Evolutionary conservation across 129 eudicot species (phyloP), one percentile per base, ranked within the genome.

Genomic region (Tagetes erecta): DNA sequence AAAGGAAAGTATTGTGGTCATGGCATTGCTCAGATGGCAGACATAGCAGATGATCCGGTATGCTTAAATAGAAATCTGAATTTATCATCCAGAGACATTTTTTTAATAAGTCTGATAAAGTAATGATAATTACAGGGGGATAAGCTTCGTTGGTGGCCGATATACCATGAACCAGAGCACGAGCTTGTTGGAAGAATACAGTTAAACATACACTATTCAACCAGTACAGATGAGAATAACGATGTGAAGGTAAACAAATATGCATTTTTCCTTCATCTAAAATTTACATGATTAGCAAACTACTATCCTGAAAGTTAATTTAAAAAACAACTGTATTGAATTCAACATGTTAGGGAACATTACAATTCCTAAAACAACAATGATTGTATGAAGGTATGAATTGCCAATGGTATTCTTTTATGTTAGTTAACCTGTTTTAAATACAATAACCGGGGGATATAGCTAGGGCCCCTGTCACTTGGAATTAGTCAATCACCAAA

Each of bases 91-190:
- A 49, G 46, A 42, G 55, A 63, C 1, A 81, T 55, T 5, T 46
- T 42, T 47, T 27, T 52, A 50, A 12, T 36, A 55, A 56, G 52
- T 42, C 60, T 79, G 51, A 67, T 30, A 46, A 77, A 40, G 11
- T 73, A 44, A 12, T 14, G 6, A 69, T 45, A 31, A 70, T 44
- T 83, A 80, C 80, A 91, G 97, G 82, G 91, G 13, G 95, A 84
- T 70, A 91, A 86, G 80, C 80, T 86, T 49, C 90, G 97, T 4
- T 86, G 95, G 85, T 91, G 97, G 84, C 86, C 87, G 5, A 84
- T 91, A 77, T 91, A 88, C 75, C 82, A 74, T 73, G 95, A 91
- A 67, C 92, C 95, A 58, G 92, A 86, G 63, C 91, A 91, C 77
- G 92, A 88, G 65, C 86, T 85, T 53, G 86, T 88, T 64, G 96